Conservation (phyloP, 2,329 filamentous ascomycete species). For the Elsinoe ampelina region DNA sequence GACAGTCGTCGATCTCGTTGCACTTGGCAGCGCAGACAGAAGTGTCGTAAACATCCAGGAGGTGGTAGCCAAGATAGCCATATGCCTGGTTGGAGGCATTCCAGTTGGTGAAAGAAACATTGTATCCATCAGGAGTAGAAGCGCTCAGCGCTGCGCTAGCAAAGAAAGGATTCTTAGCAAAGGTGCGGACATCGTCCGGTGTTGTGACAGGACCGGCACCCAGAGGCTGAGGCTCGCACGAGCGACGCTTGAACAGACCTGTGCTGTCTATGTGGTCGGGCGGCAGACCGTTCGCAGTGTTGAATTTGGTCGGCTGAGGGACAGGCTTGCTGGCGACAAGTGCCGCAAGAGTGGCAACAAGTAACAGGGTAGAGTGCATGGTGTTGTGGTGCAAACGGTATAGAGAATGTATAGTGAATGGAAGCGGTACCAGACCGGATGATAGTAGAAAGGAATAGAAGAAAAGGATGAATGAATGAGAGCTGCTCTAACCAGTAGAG, state of each 20-base stretch:
- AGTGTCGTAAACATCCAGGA: conserved; percentile 23
- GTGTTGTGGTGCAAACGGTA: not conserved
- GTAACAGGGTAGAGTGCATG: not conserved
- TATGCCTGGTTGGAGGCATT: conserved; percentile 16
- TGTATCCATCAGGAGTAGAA: conserved; percentile 16
- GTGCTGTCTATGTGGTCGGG: too few species aligned
- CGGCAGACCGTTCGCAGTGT: not conserved
- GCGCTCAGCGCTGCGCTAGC: conserved; percentile 16
- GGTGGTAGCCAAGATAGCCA: conserved; percentile 21
- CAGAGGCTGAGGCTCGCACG: conserved; percentile 1
- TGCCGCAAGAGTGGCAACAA: not conserved
- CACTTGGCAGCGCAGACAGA: conserved; percentile 22
- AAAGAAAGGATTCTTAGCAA: conserved; percentile 15
- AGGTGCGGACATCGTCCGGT: conserved; percentile 17
- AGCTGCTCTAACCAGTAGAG: conserved; percentile 10
- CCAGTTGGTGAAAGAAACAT: conserved; percentile 16
- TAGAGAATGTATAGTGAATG: not conserved
- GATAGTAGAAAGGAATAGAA: not conserved
- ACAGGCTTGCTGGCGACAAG: not conserved
- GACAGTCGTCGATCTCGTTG: conserved; percentile 17
- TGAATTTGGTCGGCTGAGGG: not conserved
- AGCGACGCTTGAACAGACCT: not conserved
- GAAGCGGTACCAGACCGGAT: conserved; percentile 1
- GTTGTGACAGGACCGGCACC: conserved; percentile 7
- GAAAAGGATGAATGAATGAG: not conserved